Evolutionary conservation across 2,329 filamentous ascomycete genomes (phyloP).

Genomic region (Exophiala alcalophila): DNA sequence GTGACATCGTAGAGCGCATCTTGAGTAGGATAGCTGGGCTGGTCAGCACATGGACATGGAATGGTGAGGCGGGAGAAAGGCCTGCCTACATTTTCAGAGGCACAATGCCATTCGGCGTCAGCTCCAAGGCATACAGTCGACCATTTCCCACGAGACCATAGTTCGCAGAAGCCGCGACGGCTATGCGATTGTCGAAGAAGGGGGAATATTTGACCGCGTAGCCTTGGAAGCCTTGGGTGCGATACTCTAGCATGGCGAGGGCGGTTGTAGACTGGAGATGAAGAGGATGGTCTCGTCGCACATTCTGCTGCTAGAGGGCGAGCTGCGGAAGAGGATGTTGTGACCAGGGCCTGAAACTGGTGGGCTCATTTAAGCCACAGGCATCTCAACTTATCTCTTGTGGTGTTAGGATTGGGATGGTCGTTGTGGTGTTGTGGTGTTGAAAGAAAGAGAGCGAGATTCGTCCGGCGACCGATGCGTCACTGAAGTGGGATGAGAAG

Average conservation of each 20-base stretch:
- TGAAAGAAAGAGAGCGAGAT: no score
- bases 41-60: constrained; percentile 1
- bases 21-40: constrained; percentile 82
- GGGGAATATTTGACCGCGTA: constrained; percentile 98
- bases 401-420: no score
- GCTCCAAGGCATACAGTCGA: constrained; percentile 75
- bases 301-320: no score
- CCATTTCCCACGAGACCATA: constrained; percentile 97
- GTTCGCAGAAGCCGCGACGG: constrained; percentile 86
- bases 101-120: constrained; percentile 79
- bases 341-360: no score
- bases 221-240: constrained; percentile 89
- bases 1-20: constrained; percentile 92
- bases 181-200: constrained; percentile 92
- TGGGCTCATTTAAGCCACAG: no score
- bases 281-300: no score
- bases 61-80: constrained; percentile 5
- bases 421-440: no score
- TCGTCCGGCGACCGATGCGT: no score
- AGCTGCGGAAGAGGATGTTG: no score
- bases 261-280: no score
- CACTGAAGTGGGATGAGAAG: no score
- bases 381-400: no score
- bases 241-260: constrained; percentile 87
- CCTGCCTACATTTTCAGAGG: constrained; percentile 72